Conservation (phyloP, 1,284 basidiomycete genomes). For the Meripilus lineatus region DNA sequence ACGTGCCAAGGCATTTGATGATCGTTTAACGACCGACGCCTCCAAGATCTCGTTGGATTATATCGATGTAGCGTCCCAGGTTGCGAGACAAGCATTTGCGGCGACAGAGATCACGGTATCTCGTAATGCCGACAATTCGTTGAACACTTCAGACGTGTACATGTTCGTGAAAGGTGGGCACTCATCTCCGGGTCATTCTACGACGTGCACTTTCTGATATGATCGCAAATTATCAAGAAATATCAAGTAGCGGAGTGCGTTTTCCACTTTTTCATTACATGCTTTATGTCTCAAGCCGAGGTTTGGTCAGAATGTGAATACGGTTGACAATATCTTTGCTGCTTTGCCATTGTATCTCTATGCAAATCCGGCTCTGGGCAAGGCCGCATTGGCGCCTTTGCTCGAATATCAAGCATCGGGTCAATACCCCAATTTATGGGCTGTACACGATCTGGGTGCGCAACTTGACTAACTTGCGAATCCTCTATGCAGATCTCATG, state of each 20-base stretch:
- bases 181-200: not conserved
- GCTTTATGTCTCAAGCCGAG: constrained; percentile 1
- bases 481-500: not conserved
- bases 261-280: not conserved
- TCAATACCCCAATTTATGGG: constrained; percentile 60
- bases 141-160: constrained; percentile 52
- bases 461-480: not conserved
- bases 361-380: constrained; percentile 55
- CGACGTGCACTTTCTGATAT: not conserved
- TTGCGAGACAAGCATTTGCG: constrained; percentile 54
- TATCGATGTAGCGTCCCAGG: constrained; percentile 34
- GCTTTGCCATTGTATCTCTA: constrained; percentile 63
- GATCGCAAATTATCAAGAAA: constrained; percentile 37
- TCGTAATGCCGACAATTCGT: constrained; percentile 42
- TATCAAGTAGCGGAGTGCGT: constrained; percentile 60
- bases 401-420: constrained; percentile 63
- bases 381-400: constrained; percentile 54
- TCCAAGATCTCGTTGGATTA: constrained; percentile 51
- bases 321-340: constrained; percentile 70
- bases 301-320: constrained; percentile 52
- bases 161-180: constrained; percentile 60
- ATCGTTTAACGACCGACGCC: constrained; percentile 49
- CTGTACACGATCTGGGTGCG: constrained; percentile 56
- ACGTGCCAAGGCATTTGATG: constrained; percentile 49
- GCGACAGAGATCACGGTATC: constrained; percentile 59